Percentiles rank a stretch among this genome's conserved stretches.
Conservation (phyloP, 2,329 filamentous ascomycete genomes). For the Plectosphaerella cucumerina region DNA sequence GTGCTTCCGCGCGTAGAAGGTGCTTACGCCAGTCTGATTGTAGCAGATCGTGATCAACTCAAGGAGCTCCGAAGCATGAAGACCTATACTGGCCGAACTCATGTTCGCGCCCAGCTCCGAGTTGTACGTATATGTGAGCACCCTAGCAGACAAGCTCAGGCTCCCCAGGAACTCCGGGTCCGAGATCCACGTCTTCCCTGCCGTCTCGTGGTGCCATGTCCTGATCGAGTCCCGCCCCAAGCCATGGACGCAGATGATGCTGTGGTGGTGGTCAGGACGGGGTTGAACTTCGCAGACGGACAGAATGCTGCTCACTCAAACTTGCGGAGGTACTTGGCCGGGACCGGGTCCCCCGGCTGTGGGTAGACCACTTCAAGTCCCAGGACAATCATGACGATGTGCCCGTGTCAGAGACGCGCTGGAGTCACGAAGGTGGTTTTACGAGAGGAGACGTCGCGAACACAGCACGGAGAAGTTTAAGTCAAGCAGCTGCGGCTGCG, state of each 20-base stretch:
- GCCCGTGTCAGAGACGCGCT: not conserved
- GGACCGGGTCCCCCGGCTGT: not conserved
- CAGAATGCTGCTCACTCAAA: constrained; percentile 2
- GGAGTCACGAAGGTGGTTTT: no score
- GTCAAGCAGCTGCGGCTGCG: no score
- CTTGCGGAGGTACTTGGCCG: constrained; percentile 4
- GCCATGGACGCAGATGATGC: constrained; percentile 18
- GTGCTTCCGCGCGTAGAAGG: not conserved
- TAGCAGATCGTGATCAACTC: constrained; percentile 2
- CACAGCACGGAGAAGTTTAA: no score
- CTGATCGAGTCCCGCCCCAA: constrained; percentile 12
- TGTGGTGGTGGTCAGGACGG: constrained; percentile 15
- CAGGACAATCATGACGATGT: constrained; percentile 6
- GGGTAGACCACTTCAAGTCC: constrained; percentile 11
- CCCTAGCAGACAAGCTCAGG: constrained; percentile 11
- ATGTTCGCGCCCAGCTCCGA: constrained; percentile 17
- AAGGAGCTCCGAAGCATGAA: constrained; percentile 18
- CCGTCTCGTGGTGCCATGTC: constrained; percentile 17
- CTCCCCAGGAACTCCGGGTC: constrained; percentile 16
- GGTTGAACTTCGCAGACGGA: not conserved
- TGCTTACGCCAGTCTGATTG: constrained; percentile 5
- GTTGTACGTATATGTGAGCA: constrained; percentile 18
- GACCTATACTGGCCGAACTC: constrained; percentile 15
- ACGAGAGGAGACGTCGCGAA: no score
- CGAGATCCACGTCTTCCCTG: constrained; percentile 19